Evolutionary conservation across 2,329 filamentous ascomycete species (phyloP), one percentile per base, ranked within the genome.

Genomic region (Botryotinia calthae): DNA sequence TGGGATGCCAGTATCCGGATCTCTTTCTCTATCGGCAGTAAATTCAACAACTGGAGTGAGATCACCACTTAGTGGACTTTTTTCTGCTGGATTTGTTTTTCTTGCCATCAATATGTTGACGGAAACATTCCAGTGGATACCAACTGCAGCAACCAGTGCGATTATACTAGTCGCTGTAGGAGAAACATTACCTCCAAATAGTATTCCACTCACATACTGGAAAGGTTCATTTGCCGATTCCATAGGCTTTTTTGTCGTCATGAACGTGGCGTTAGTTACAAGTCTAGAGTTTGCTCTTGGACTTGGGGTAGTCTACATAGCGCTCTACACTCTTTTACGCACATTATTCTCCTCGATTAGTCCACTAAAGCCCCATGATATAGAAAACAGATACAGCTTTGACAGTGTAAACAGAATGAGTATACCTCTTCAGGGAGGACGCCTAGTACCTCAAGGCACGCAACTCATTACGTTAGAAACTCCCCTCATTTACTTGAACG

Each of bases 1-100:
- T 34, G 84, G 86, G 16, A 90, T 91, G 87, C 84, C 88, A 0
- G 84, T 90, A 20, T 88, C 89, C 20, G 90, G 89, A 37, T 89
- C 89, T 75, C 91, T 92, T 87, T 90, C 88, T 0, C 84, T 89
- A 16, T 91, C 89, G 1, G 88, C 90, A 14, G 88, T 92, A 78
- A 91, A 91, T 82, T 90, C 88, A 0, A 85, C 88, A 44, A 89
- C 87, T 67, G 86, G 87, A 48, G 89, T 91, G 77, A 86, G 86
- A 74, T 89, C 87, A 9, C 90, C 90, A 0, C 81, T 90, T 0
- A 89, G 87, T 59, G 89, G 89, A 7, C 76, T 89, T 34, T 83
- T 91, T 71, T 90, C 89, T 0, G 86, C 88, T 3, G 88, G 85
- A 7, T 87, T 90, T 65, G 88, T 91, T 28, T 82, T 91, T 12